phyloP scores from a whole-genome alignment of 2,329 filamentous ascomycete species.

The Sporothrix brunneoviolacea region DNA sequence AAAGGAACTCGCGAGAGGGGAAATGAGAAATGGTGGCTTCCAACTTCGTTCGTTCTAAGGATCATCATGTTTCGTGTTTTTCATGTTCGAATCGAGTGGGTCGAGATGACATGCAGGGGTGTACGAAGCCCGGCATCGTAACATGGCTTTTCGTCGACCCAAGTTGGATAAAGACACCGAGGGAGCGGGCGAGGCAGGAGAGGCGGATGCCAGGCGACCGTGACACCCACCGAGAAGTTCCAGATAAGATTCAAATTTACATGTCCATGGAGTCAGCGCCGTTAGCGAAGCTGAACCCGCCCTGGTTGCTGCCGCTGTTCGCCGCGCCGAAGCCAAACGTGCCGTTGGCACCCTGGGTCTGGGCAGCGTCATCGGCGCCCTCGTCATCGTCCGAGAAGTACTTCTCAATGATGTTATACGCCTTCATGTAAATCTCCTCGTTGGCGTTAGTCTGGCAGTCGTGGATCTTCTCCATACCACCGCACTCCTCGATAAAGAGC shows the following conservation, averaged over 20 bases:
- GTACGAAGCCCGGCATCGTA: neutral
- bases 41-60: neutral
- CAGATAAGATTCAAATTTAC: conserved; percentile 32
- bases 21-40: conserved; percentile 8
- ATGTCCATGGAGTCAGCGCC: conserved; percentile 60
- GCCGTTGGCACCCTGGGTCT: conserved; percentile 60
- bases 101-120: neutral
- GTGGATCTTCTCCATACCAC: conserved; percentile 99
- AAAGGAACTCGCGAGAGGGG: conserved; percentile 12
- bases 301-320: conserved; percentile 54
- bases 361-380: conserved; percentile 77
- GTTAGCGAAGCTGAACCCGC: conserved; percentile 91
- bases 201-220: no score
- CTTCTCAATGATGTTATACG: conserved; percentile 99
- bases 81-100: neutral
- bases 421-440: conserved; percentile 99
- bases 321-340: conserved; percentile 74
- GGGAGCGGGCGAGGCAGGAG: no score
- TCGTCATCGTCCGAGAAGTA: conserved; percentile 99
- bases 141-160: neutral
- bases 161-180: neutral
- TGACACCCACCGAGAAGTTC: no score
- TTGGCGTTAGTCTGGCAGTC: conserved; percentile 99
- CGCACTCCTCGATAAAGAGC: conserved; percentile 96
- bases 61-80: neutral